Conservation (phyloP, 352 stramenopile species). For the Pythium brassicae region DNA sequence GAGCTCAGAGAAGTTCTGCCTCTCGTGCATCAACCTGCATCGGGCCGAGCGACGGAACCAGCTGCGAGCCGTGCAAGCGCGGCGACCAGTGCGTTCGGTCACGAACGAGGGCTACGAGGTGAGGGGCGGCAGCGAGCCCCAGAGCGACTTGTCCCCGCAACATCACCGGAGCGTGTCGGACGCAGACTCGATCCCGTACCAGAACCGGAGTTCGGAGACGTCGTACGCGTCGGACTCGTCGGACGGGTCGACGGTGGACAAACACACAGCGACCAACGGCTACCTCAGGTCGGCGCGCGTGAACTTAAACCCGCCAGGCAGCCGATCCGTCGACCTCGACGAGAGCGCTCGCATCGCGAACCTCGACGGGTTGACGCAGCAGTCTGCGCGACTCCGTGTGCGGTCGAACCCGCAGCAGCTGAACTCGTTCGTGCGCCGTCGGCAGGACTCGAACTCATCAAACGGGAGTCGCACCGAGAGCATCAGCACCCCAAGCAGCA, state of each 20-base stretch:
- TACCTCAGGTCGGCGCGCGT: constrained; percentile 54
- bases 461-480: constrained; percentile 5
- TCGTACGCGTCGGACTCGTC: not conserved
- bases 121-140: too few species aligned
- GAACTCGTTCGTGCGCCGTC: constrained; percentile 26
- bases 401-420: not conserved
- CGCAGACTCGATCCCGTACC: not conserved
- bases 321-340: constrained; percentile 9
- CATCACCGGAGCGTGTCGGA: not conserved
- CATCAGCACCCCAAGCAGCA: constrained; percentile 23
- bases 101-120: not conserved
- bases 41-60: constrained; percentile 45
- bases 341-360: constrained; percentile 23
- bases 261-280: constrained; percentile 28
- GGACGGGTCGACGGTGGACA: not conserved
- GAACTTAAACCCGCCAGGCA: constrained; percentile 21
- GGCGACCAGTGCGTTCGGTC: not conserved
- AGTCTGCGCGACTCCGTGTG: not conserved
- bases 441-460: constrained; percentile 44
- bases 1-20: constrained; percentile 77
- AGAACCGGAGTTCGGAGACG: not conserved
- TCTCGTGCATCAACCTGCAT: constrained; percentile 73
- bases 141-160: not conserved
- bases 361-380: constrained; percentile 15
- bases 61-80: constrained; percentile 15